phyloP scores from a whole-genome alignment of 192 early-diverging fungal species.

The Rhizoclosmatium sp. region DNA sequence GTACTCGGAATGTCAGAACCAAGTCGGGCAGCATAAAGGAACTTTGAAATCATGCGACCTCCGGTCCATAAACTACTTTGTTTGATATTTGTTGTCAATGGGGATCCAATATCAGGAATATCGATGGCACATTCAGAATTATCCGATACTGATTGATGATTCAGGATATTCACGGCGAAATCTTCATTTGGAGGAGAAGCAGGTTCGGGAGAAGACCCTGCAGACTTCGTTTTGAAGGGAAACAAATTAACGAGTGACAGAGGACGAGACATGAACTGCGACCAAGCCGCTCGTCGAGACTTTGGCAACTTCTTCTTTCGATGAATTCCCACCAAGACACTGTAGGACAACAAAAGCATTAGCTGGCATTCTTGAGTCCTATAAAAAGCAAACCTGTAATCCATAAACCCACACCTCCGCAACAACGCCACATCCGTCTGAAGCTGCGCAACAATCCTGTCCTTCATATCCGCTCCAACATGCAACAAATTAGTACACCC shows the following conservation, averaged over 20 bases:
- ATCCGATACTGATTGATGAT: no score
- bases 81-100: no score
- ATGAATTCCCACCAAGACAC: slow-evolving; percentile 48
- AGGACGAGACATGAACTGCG: not conserved
- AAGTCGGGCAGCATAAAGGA: not conserved
- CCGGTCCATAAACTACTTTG: no score
- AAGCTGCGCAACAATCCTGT: slow-evolving; percentile 38
- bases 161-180: no score
- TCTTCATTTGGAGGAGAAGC: no score
- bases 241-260: not conserved
- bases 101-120: no score
- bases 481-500: slow-evolving; percentile 22
- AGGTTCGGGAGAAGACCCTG: not conserved
- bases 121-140: no score
- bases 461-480: slow-evolving; percentile 34
- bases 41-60: no score
- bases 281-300: not conserved
- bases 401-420: slow-evolving; percentile 49
- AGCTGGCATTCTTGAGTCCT: not conserved
- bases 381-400: slow-evolving; percentile 48
- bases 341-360: not conserved
- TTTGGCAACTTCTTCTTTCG: slow-evolving; percentile 12
- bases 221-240: not conserved
- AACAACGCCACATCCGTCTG: slow-evolving; percentile 46
- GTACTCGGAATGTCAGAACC: not conserved